phyloP scores from a whole-genome alignment of 495 filamentous ascomycete genomes.

The Trichoderma reesei region DNA sequence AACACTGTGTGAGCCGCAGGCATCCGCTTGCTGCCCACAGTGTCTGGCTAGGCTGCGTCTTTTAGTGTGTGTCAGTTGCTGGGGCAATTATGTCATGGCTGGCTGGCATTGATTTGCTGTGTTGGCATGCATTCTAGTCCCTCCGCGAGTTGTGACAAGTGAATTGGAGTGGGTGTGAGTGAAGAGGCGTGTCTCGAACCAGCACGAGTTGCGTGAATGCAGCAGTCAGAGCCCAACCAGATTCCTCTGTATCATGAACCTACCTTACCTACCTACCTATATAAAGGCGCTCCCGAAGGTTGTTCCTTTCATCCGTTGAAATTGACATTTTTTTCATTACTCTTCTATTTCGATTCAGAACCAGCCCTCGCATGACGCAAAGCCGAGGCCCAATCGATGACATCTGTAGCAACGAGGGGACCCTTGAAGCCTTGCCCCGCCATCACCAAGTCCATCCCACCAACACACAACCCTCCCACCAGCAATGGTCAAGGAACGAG shows the following conservation, averaged over 20 bases:
- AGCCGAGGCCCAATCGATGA: neutral
- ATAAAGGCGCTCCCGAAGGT: neutral
- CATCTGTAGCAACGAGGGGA: neutral
- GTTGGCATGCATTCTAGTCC: neutral
- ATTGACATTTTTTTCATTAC: neutral
- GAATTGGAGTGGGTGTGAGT: neutral
- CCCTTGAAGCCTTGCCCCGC: slow-evolving; percentile 18
- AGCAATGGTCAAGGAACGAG: slow-evolving; percentile 25
- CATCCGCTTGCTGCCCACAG: neutral
- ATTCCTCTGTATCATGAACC: too few relatives aligned
- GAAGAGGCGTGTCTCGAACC: neutral
- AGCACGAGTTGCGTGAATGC: neutral
- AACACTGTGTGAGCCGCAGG: neutral
- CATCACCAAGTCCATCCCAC: slow-evolving; percentile 12
- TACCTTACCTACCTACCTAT: neutral
- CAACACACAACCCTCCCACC: neutral
- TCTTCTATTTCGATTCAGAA: neutral
- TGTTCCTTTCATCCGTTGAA: neutral
- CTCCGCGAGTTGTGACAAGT: neutral
- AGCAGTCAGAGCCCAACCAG: too few relatives aligned
- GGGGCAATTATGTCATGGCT: slow-evolving; percentile 11
- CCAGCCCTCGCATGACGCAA: neutral
- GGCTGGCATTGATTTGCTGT: neutral
- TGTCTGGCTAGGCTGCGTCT: neutral
- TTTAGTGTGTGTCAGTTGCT: slow-evolving; percentile 3